Conservation (phyloP, 768 basidiomycete genomes). For the Termitomyces sp. region DNA sequence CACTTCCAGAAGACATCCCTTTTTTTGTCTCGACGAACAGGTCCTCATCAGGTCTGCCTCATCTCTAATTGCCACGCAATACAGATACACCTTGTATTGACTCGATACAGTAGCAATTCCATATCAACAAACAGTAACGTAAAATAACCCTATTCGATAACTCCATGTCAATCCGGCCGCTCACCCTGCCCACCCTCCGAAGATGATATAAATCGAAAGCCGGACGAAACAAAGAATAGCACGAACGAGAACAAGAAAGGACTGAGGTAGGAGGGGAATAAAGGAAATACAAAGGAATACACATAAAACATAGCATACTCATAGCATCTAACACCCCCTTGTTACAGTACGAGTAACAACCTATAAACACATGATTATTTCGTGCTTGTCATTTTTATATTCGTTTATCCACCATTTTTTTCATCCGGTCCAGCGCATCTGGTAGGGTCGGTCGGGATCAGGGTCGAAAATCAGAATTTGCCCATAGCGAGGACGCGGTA, state of each 20-base stretch:
- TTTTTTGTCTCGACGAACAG: too few species aligned
- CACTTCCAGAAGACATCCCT: too few species aligned
- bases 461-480: slow-evolving; percentile 24
- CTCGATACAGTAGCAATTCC: slow-evolving; percentile 3
- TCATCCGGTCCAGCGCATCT: not conserved
- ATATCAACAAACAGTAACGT: not conserved
- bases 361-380: slow-evolving; percentile 9
- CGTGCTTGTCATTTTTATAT: slow-evolving; percentile 7
- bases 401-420: not conserved
- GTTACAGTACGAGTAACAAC: slow-evolving; percentile 4
- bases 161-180: not conserved
- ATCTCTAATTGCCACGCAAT: not conserved
- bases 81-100: slow-evolving; percentile 9
- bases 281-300: slow-evolving; percentile 6
- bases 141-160: not conserved
- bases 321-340: slow-evolving; percentile 6
- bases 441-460: not conserved
- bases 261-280: not conserved
- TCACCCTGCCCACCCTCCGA: not conserved
- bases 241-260: not conserved
- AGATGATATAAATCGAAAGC: not conserved
- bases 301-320: slow-evolving; percentile 15
- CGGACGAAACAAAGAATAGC: not conserved
- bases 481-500: slow-evolving; percentile 58
- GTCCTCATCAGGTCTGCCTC: too few species aligned